These are phyloP conservation scores for Setaria viridis DNA, from an alignment of 202 grass and related monocot species.

Conservation along the genomic window DNA sequence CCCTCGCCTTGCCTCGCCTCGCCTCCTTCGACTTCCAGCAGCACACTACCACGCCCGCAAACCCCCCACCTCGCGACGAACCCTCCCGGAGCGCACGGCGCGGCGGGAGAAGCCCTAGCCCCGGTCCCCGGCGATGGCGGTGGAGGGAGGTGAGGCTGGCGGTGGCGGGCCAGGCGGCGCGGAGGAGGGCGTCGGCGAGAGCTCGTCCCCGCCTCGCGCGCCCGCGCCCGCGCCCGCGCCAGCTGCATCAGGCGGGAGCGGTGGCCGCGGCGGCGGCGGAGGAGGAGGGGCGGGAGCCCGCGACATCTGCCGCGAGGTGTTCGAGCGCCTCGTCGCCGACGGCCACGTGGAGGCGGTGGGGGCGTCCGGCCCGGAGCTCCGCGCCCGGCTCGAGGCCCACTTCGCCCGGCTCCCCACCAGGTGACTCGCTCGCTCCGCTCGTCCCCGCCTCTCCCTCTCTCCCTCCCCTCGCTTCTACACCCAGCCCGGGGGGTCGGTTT, in stretches of 20 bases:
- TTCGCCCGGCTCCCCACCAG: conserved; percentile 63
- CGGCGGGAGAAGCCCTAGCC: not conserved
- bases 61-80: conserved; percentile 9
- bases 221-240: conserved; percentile 13
- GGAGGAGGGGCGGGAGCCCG: conserved; percentile 4
- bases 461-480: not conserved
- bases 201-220: conserved; percentile 56
- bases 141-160: conserved; percentile 27
- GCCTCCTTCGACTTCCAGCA: not conserved
- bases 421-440: conserved; percentile 28
- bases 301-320: conserved; percentile 58
- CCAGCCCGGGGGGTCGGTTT: not conserved
- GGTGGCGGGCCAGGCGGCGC: not conserved
- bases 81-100: not conserved
- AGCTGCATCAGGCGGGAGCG: conserved; percentile 2
- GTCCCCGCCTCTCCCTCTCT: not conserved
- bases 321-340: conserved; percentile 61
- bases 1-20: not conserved
- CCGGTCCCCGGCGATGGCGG: not conserved
- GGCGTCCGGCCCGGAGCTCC: conserved; percentile 46
- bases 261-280: conserved; percentile 1
- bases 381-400: conserved; percentile 61
- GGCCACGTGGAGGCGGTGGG: conserved; percentile 61
- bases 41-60: not conserved
- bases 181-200: conserved; percentile 78